Evolutionary conservation across 1,284 basidiomycete species (phyloP), one percentile per base, ranked within the genome.

Genomic region (Gomphus bonarii): DNA sequence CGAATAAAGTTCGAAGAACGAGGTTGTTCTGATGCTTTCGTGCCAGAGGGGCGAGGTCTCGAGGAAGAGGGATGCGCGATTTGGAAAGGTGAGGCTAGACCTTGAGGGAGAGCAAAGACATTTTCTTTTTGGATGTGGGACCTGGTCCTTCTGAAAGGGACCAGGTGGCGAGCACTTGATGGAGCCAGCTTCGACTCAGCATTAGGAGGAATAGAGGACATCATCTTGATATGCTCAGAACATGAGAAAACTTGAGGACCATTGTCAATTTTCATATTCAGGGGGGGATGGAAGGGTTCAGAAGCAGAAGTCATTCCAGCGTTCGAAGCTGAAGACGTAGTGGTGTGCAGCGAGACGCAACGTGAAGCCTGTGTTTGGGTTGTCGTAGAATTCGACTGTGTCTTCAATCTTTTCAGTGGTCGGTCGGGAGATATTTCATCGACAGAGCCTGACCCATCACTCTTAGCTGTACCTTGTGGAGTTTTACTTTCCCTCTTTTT

Each of bases 121-220:
- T 58, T 58, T 47, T 58, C 57, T 38, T 58, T 58, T 42, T 53
- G 57, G 31, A n/a, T 22, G 22, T 58, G 57, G 44, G 57, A 58
- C 14, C 44, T 42, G 5, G 56, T 58, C 36, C 50, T 43, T 36
- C 12, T 50, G 36, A 43, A 43, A 35, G 16, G 38, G 22, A 30
- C 9, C 22, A 35, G 47, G 10, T 44, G 9, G 25, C 38, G 4
- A 35, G 48, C 12, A 28, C 42, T 22, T 14, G 57, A 25, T 18
- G 22, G 47, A 22, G 9, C 40, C 20, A 10, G 11, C 28, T n/a
- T n/a, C 28, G 31, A 31, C 14, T 44, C 30, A 20, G 16, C 9
- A 28, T 12, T 5, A 33, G 12, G 3, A 18, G 43, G 36, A 30
- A 48, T 12, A 44, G 43, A 44, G 20, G 43, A 8, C n/a, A 20